A percentile compares a stretch with the other conserved stretches of the same genome.
Evolutionary conservation across 495 filamentous ascomycete species (phyloP).

Genomic region (Aspergillus affinis): DNA sequence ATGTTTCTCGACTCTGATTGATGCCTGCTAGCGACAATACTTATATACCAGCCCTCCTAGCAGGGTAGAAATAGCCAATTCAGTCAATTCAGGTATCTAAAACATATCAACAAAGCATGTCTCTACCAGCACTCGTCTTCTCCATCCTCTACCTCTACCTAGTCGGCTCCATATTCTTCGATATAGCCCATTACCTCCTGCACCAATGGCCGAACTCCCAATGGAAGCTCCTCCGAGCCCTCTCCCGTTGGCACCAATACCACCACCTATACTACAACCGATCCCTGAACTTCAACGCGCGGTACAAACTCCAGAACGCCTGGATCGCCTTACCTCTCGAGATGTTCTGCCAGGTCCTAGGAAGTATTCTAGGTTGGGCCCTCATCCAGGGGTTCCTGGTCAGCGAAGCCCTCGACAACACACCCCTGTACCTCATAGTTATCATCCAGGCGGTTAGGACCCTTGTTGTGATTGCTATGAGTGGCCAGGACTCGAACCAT

Average conservation of each 20-base stretch:
- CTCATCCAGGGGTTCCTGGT: background rate
- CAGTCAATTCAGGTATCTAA: background rate
- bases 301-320: constrained; percentile 17
- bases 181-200: constrained; percentile 18
- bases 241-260: constrained; percentile 20
- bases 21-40: background rate
- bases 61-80: background rate
- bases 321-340: constrained; percentile 22
- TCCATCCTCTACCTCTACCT: constrained; percentile 13
- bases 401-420: background rate
- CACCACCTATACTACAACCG: constrained; percentile 27
- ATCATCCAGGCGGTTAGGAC: constrained; percentile 7
- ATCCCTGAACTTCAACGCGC: constrained; percentile 18
- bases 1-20: no score
- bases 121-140: background rate
- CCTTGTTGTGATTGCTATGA: constrained; percentile 12
- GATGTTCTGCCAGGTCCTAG: constrained; percentile 12
- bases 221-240: constrained; percentile 16
- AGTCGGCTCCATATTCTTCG: constrained; percentile 22
- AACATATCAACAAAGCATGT: background rate
- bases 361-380: constrained; percentile 12
- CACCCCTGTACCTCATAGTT: background rate
- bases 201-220: constrained; percentile 20
- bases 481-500: constrained; percentile 22
- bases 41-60: background rate